Conservation (phyloP, 148 eudicot species). For the Linanthus parryae region DNA sequence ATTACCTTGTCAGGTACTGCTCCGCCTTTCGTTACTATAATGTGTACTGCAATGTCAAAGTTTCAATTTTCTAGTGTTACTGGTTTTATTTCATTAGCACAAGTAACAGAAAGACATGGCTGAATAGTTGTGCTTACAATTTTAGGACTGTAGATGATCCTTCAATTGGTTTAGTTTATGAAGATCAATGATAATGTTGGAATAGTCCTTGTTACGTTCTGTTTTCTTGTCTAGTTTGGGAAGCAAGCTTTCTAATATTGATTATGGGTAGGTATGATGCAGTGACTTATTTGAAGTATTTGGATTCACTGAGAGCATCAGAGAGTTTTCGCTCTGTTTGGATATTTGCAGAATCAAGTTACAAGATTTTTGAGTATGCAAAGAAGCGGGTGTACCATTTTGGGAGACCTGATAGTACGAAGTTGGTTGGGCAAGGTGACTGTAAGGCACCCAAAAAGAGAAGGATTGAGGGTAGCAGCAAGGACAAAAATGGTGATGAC, state of each 20-base stretch:
- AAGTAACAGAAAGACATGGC: too few species aligned
- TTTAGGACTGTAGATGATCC: neutral
- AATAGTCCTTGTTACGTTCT: conserved; percentile 7
- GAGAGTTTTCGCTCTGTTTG: conserved; percentile 99
- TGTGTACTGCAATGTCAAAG: too few species aligned
- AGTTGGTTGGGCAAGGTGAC: conserved; percentile 30
- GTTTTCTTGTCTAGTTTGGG: conserved; percentile 2
- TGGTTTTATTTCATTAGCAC: too few species aligned
- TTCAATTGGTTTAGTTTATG: neutral
- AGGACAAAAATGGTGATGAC: conserved; percentile 43
- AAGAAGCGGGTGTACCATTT: conserved; percentile 88
- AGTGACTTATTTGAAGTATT: conserved; percentile 93
- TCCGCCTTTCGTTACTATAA: too few species aligned
- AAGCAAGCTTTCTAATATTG: conserved; percentile 4
- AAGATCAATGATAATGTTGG: neutral
- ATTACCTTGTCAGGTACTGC: conserved; percentile 91
- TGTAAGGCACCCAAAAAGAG: conserved; percentile 52
- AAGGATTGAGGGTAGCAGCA: conserved; percentile 34
- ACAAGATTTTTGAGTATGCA: conserved; percentile 92
- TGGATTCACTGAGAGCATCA: conserved; percentile 95
- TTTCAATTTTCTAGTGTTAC: neutral
- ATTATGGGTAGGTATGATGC: conserved; percentile 82
- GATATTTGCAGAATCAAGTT: conserved; percentile 97
- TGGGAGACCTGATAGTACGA: conserved; percentile 42
- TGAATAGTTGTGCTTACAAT: too few species aligned